Evolutionary conservation across 352 stramenopile genomes (phyloP), one percentile per base, ranked within the genome.

Genomic region (Phytophthora pistaciae): DNA sequence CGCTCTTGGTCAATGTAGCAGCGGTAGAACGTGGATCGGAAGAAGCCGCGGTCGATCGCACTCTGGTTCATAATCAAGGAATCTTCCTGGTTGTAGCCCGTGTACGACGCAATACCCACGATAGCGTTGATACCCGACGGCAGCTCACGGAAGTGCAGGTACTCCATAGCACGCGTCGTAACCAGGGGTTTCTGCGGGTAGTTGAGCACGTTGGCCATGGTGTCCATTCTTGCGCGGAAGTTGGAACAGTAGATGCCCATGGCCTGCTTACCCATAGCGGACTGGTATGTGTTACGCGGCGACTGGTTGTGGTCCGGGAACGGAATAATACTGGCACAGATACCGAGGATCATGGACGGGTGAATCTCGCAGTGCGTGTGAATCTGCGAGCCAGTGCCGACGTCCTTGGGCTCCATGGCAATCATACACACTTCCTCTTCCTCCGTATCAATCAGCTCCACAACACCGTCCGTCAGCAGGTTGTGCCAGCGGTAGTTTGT

Each of bases 351-450:
- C 96, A 99, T 99, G 29, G 91, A 98, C 48, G 98, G 98, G 78
- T 99, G 97, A 69, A 99, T 99, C 84, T 99, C 98, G 66, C 97
- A 99, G 77, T 99, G 98, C 31, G 98, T 99, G 81, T 99, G 99
- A 27, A 98, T 98, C 64, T 98, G 91, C 10, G 84, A 81, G 44
- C 97, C 84, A 56, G 96, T 89, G 64, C 85, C 75, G 13, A 98
- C 80, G 52, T 98, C 91, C 77, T 98, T 98, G 0, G 96, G 95
- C 67, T 99, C 97, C 98, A 99, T 99, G 11, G 98, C 98, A 83
- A 99, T 99, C 98, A 99, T 99, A 57, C 96, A 99, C 23, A 98
- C 99, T 87, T 99, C 98, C 77, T 99, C 98, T 89, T 99, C 98
- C 85, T 99, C 97, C 18, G 97, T 99, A 75, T 99, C 98, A 65